phyloP scores from a whole-genome alignment of 805 yeast genomes.

The Myxozyma melibiosi region DNA sequence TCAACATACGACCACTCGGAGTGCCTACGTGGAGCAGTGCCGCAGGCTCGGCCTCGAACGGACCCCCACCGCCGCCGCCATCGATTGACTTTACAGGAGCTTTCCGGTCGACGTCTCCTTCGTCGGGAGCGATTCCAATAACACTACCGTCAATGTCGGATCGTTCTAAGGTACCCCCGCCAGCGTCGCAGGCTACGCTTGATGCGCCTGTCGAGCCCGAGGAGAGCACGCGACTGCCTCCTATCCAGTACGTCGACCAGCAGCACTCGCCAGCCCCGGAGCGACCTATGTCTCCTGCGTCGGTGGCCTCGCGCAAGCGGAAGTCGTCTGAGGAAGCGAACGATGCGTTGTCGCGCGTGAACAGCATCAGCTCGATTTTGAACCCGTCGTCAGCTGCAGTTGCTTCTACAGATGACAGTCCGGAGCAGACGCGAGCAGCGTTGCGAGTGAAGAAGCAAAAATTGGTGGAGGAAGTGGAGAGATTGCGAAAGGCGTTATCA shows the following conservation, averaged over 20 bases:
- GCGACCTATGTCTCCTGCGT: conserved; percentile 2
- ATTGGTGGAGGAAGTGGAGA: conserved; percentile 41
- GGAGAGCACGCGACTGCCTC: conserved; percentile 21
- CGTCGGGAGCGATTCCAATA: conserved; percentile 19
- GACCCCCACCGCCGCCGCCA: conserved; percentile 17
- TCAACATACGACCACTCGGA: conserved; percentile 1
- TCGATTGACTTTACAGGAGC: conserved; percentile 47
- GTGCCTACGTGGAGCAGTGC: conserved; percentile 9
- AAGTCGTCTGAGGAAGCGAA: conserved; percentile 2
- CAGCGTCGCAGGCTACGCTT: not conserved
- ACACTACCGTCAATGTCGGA: conserved; percentile 26
- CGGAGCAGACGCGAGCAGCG: conserved; percentile 37
- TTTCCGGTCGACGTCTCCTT: conserved; percentile 34
- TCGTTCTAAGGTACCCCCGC: not conserved
- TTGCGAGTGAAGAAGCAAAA: conserved; percentile 41
- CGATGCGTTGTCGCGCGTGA: conserved; percentile 10
- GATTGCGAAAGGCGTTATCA: conserved; percentile 36
- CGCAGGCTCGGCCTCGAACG: not conserved
- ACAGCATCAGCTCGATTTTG: conserved; percentile 31
- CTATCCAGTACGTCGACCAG: conserved; percentile 11
- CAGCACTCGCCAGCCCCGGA: conserved; percentile 10
- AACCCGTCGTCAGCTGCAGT: conserved; percentile 21
- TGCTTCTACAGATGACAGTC: not conserved
- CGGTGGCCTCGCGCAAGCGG: conserved; percentile 1
- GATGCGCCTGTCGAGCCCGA: conserved; percentile 3